These are phyloP conservation scores for Gracilaria gracilis DNA, from an alignment of 23 red algal genomes.

Conservation along the genomic window DNA sequence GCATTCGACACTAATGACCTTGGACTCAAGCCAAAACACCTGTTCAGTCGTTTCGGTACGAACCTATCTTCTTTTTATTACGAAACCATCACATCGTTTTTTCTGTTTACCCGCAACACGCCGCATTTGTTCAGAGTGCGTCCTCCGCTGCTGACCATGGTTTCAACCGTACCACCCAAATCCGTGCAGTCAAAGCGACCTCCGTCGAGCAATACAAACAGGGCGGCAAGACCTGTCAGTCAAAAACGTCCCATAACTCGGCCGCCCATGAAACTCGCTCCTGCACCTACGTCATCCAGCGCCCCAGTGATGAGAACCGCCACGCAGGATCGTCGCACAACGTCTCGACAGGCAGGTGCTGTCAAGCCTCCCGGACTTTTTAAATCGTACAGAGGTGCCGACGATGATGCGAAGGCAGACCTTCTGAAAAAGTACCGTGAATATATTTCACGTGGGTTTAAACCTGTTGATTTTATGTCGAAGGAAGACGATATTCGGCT, in stretches of 20 bases:
- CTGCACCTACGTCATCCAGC: neutral
- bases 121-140: neutral
- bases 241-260: neutral
- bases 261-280: neutral
- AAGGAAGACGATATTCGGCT: conserved; percentile 11
- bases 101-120: neutral
- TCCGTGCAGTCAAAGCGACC: neutral
- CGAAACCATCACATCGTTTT: neutral
- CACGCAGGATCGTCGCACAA: neutral
- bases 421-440: neutral
- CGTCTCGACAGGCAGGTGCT: neutral
- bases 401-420: neutral
- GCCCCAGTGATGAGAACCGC: neutral
- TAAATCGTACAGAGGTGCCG: neutral
- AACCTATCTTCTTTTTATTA: neutral
- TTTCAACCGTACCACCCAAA: neutral
- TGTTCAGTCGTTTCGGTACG: neutral
- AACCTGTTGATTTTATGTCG: neutral
- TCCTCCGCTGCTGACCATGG: neutral
- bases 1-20: neutral
- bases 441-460: neutral
- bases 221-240: neutral
- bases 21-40: neutral
- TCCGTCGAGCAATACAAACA: neutral
- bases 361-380: neutral